Evolutionary conservation across 148 eudicot species (phyloP).

Genomic region (Camellia granthamiana): DNA sequence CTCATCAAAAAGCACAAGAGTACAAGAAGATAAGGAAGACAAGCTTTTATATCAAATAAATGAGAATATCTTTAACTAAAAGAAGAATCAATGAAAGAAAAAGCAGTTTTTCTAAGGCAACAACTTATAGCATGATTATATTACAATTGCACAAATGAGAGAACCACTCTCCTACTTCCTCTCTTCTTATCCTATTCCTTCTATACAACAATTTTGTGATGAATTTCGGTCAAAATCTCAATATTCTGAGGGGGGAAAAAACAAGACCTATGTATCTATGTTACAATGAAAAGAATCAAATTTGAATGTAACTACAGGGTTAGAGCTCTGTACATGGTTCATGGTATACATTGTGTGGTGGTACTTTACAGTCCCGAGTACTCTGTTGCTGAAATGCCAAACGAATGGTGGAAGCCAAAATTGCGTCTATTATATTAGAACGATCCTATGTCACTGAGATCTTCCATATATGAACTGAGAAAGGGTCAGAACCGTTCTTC

Average conservation of each 20-base stretch:
- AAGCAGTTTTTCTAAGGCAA: background rate
- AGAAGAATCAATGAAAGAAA: background rate
- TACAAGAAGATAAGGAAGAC: background rate
- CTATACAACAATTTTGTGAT: conserved; percentile 5
- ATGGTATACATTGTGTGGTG: conserved; percentile 14
- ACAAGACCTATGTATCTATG: conserved; percentile 11
- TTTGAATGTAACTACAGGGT: conserved; percentile 22
- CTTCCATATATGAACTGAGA: background rate
- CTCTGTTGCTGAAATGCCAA: background rate
- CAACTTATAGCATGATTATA: background rate
- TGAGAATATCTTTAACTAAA: background rate
- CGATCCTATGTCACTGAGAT: background rate
- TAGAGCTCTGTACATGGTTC: conserved; percentile 27
- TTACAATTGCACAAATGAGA: conserved; percentile 13
- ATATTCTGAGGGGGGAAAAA: background rate
- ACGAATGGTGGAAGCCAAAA: conserved; percentile 10
- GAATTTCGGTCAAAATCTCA: conserved; percentile 3
- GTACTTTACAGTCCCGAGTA: conserved; percentile 13
- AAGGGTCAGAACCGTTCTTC: conserved; percentile 9
- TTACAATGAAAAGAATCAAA: conserved; percentile 33
- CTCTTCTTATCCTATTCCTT: conserved; percentile 6
- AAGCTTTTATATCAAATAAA: conserved; percentile 7
- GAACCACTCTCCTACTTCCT: conserved; percentile 2
- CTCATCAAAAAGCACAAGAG: background rate
- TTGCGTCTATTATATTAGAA: background rate